Evolutionary conservation across 75 land plant genomes (phyloP).

Genomic region (Azolla pinnata): DNA sequence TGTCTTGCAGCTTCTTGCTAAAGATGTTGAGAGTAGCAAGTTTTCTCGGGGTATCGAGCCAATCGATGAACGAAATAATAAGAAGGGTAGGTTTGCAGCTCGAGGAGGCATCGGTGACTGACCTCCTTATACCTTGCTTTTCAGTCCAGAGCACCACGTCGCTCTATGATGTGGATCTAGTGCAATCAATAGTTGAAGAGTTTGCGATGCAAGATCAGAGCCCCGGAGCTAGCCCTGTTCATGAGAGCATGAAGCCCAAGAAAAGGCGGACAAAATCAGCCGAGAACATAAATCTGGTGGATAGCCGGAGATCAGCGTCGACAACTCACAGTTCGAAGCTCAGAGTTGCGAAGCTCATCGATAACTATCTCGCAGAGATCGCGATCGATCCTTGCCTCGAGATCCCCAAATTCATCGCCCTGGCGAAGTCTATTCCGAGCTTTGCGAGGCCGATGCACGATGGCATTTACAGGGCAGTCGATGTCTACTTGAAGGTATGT

Average conservation of each 20-base stretch:
- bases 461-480: slow-evolving; percentile 18
- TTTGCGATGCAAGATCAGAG: slow-evolving; percentile 43
- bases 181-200: slow-evolving; percentile 49
- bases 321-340: slow-evolving; percentile 4
- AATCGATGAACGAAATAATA: slow-evolving; percentile 33
- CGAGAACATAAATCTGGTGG: slow-evolving; percentile 23
- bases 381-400: slow-evolving; percentile 11
- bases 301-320: slow-evolving; percentile 34
- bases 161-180: slow-evolving; percentile 49
- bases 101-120: slow-evolving; percentile 52
- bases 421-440: slow-evolving; percentile 12
- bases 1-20: slow-evolving; percentile 55
- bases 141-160: slow-evolving; percentile 20
- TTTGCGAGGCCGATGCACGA: slow-evolving; percentile 12
- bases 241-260: slow-evolving; percentile 12
- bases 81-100: slow-evolving; percentile 58
- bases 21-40: slow-evolving; percentile 52
- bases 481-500: slow-evolving; percentile 16
- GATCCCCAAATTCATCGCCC: slow-evolving; percentile 4
- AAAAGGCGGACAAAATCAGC: slow-evolving; percentile 36
- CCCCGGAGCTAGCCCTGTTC: slow-evolving; percentile 25
- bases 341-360: slow-evolving; percentile 15
- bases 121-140: slow-evolving; percentile 45
- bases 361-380: slow-evolving; percentile 18
- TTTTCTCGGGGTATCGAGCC: slow-evolving; percentile 26